Conservation (phyloP, 805 yeast species). For the Nakazawaea wyomingensis region DNA sequence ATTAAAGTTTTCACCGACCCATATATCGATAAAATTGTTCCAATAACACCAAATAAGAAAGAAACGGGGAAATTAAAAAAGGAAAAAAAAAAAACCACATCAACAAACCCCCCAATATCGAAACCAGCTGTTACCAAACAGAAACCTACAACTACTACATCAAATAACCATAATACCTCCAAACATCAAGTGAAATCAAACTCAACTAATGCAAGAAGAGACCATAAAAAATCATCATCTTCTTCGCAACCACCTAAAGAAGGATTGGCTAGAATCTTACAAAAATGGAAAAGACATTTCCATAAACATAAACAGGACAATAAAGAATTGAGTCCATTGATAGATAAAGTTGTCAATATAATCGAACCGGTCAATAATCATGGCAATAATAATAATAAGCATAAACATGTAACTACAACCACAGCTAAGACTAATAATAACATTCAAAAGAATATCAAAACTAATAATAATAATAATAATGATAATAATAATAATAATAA, state of each 20-base stretch:
- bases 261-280: conserved; percentile 3
- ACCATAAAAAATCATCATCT: neutral
- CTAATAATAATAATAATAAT: too few relatives aligned
- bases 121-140: too few relatives aligned
- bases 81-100: neutral
- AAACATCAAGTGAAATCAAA: too few relatives aligned
- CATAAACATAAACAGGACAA: conserved; percentile 14
- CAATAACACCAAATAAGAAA: conserved; percentile 56
- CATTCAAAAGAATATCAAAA: too few relatives aligned
- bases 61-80: conserved; percentile 52
- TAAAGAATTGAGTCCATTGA: conserved; percentile 17
- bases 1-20: conserved; percentile 45
- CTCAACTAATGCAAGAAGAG: too few relatives aligned
- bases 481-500: too few relatives aligned
- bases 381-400: neutral
- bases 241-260: neutral
- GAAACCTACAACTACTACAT: too few relatives aligned
- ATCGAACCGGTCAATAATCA: conserved; percentile 14
- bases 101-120: too few relatives aligned
- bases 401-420: too few relatives aligned
- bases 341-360: conserved; percentile 18
- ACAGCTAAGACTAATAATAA: too few relatives aligned
- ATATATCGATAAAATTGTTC: conserved; percentile 40
- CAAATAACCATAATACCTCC: too few relatives aligned
- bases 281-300: conserved; percentile 31